phyloP scores from a whole-genome alignment of 2,329 filamentous ascomycete genomes.

The Fusarium hostae region DNA sequence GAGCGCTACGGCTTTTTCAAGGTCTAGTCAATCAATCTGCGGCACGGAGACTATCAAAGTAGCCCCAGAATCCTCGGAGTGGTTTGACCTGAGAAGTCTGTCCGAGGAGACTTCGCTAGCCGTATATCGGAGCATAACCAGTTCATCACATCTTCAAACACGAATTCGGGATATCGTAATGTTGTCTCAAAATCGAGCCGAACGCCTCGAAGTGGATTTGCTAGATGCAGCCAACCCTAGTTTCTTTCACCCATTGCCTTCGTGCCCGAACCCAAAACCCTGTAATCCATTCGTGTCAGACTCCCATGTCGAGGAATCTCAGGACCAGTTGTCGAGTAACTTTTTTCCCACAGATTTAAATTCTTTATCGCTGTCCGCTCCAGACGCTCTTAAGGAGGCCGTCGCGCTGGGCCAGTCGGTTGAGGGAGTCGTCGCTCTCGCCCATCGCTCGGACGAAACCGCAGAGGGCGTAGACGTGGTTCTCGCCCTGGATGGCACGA shows the following conservation, averaged over 20 bases:
- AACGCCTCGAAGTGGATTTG: conserved; percentile 60
- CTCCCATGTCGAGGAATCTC: conserved; percentile 41
- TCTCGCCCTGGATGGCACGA: conserved; percentile 91
- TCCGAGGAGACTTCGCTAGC: conserved; percentile 68
- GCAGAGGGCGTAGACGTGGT: conserved; percentile 96
- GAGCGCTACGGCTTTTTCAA: conserved; percentile 70
- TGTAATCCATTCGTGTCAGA: conserved; percentile 42
- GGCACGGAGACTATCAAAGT: conserved; percentile 68
- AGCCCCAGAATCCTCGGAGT: conserved; percentile 67
- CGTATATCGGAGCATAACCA: conserved; percentile 51
- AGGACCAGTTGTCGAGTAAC: conserved; percentile 41
- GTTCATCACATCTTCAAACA: conserved; percentile 46
- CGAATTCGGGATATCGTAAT: conserved; percentile 44
- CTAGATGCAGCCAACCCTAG: conserved; percentile 58
- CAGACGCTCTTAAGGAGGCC: conserved; percentile 98
- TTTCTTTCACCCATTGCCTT: conserved; percentile 53
- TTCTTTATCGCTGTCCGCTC: conserved; percentile 75
- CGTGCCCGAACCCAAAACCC: conserved; percentile 51
- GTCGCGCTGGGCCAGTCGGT: conserved; percentile 95
- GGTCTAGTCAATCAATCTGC: conserved; percentile 68
- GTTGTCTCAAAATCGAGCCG: conserved; percentile 58
- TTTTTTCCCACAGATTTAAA: conserved; percentile 29
- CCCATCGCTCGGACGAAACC: conserved; percentile 98
- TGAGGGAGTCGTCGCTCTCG: conserved; percentile 96
- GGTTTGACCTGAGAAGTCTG: conserved; percentile 48